Evolutionary conservation across 208 protist genomes (phyloP).

Genomic region (Leishmania major): DNA sequence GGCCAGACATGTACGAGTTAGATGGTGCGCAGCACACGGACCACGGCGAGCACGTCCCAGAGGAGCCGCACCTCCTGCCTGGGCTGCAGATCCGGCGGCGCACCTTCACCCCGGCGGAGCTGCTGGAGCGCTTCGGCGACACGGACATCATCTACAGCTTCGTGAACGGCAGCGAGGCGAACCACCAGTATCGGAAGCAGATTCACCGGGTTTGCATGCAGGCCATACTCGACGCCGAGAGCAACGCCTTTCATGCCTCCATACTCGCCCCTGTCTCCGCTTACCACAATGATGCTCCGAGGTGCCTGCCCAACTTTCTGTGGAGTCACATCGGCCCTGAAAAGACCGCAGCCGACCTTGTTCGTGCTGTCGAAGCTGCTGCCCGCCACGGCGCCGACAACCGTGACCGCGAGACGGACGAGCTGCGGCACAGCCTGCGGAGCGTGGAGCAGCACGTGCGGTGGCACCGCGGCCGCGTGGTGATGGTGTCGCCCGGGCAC

Average conservation of each 20-base stretch:
- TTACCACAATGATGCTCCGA: too few species aligned
- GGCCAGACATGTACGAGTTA: background rate
- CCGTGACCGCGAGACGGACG: slow-evolving; percentile 79
- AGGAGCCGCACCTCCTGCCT: slow-evolving; percentile 34
- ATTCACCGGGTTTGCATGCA: background rate
- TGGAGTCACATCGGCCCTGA: background rate
- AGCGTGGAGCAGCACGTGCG: slow-evolving; percentile 92
- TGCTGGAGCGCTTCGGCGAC: slow-evolving; percentile 27
- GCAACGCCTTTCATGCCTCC: background rate
- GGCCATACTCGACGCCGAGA: background rate
- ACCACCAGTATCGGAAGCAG: slow-evolving; percentile 47
- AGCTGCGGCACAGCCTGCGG: slow-evolving; percentile 94
- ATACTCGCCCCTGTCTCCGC: too few species aligned
- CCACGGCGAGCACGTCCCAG: slow-evolving; percentile 26
- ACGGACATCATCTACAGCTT: slow-evolving; percentile 96
- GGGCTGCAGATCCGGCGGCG: slow-evolving; percentile 32
- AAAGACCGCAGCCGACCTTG: background rate
- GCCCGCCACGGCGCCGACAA: background rate
- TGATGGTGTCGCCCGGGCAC: too few species aligned
- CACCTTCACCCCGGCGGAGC: slow-evolving; percentile 38
- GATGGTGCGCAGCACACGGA: too few species aligned
- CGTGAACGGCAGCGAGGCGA: slow-evolving; percentile 94
- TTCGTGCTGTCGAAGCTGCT: background rate
- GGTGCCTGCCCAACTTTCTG: background rate
- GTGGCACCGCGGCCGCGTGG: slow-evolving; percentile 86